Evolutionary conservation across 768 basidiomycete genomes (phyloP).

Genomic region (Auricularia cornea): DNA sequence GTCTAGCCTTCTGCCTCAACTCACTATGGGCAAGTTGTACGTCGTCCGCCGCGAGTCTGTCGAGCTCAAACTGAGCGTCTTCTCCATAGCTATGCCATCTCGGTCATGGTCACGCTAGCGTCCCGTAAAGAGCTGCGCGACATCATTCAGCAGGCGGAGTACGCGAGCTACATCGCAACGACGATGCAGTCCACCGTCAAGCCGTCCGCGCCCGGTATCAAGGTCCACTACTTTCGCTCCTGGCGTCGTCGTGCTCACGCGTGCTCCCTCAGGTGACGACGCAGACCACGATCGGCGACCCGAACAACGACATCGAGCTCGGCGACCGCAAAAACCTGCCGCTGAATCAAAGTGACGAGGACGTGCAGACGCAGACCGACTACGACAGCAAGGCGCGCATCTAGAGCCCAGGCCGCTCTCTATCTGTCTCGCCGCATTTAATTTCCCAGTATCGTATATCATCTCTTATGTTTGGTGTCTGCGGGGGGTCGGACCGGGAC

Average conservation of each 20-base stretch:
- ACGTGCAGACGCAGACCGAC: not conserved
- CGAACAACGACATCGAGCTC: not conserved
- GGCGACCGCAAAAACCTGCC: not conserved
- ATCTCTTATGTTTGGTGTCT: too few relatives aligned
- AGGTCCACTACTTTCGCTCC: not conserved
- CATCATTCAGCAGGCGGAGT: not conserved
- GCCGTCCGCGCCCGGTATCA: not conserved
- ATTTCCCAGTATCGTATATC: too few relatives aligned
- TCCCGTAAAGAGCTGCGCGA: not conserved
- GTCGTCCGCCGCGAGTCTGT: not conserved
- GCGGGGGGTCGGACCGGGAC: too few relatives aligned
- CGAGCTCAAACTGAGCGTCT: not conserved
- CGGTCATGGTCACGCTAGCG: not conserved
- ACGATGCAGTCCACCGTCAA: not conserved
- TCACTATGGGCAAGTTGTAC: not conserved
- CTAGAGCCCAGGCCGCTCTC: not conserved
- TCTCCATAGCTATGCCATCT: not conserved
- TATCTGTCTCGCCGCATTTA: too few relatives aligned
- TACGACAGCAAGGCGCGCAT: not conserved
- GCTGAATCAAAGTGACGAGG: not conserved
- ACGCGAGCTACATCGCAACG: not conserved
- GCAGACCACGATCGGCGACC: not conserved
- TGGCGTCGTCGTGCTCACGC: not conserved
- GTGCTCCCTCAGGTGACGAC: not conserved
- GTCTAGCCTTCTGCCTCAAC: not conserved